Percentiles rank a stretch among this genome's conserved stretches.
phyloP scores from a whole-genome alignment of 495 filamentous ascomycete species.

The Penicillium parvum region DNA sequence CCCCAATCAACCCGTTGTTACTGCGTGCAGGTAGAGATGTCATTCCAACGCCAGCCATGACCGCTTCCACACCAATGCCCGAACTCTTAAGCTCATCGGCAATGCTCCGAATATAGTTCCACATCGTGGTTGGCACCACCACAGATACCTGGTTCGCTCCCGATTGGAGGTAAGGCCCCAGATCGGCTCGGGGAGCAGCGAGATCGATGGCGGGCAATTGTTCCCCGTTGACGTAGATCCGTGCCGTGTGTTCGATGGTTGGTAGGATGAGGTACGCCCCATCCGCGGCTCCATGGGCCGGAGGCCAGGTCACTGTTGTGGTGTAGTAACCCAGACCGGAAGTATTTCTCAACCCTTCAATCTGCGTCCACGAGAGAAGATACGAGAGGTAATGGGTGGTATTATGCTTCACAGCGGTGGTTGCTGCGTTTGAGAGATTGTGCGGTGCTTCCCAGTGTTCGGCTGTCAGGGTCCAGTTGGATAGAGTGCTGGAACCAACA shows the following conservation, averaged over 20 bases:
- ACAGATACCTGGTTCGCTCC: conserved; percentile 14
- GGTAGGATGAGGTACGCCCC: conserved; percentile 25
- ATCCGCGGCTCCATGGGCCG: conserved; percentile 6
- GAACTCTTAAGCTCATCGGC: conserved; percentile 4
- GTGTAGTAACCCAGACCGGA: conserved; percentile 59
- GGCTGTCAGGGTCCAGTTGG: conserved; percentile 39
- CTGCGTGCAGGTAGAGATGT: conserved; percentile 1
- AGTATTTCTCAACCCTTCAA: conserved; percentile 58
- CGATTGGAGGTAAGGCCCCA: conserved; percentile 9
- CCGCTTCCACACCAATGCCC: background rate
- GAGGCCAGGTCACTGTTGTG: conserved; percentile 33
- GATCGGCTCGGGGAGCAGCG: conserved; percentile 10
- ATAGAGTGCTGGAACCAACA: conserved; percentile 16
- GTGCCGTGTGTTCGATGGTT: conserved; percentile 10
- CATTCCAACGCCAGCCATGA: background rate
- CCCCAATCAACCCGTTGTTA: conserved; percentile 16
- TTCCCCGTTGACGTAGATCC: conserved; percentile 18
- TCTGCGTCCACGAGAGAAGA: conserved; percentile 36
- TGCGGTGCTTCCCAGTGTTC: conserved; percentile 38
- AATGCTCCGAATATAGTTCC: conserved; percentile 26
- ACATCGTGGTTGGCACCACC: conserved; percentile 22
- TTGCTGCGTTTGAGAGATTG: conserved; percentile 25
- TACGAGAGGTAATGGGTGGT: conserved; percentile 25
- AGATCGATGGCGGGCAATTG: conserved; percentile 17
- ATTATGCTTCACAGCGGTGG: conserved; percentile 24